A percentile compares a stretch with the other conserved stretches of the same genome.
phyloP scores from a whole-genome alignment of 2,329 filamentous ascomycete genomes.

The Trichoderma cornu-damae region DNA sequence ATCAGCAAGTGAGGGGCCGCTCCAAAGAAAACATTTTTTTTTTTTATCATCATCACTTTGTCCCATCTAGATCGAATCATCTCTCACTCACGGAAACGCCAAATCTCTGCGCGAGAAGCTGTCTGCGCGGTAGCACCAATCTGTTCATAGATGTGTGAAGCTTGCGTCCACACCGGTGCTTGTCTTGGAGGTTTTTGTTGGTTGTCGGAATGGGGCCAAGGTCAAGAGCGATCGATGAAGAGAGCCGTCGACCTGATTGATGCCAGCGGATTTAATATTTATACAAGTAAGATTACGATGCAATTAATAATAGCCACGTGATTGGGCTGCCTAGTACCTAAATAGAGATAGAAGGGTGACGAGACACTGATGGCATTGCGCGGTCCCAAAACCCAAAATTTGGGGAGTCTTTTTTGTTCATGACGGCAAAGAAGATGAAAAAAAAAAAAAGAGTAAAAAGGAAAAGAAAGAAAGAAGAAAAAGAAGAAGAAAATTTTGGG shows the following conservation, averaged over 20 bases:
- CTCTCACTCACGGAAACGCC: slow-evolving; percentile 13
- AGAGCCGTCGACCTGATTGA: background rate
- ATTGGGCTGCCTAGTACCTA: slow-evolving; percentile 9
- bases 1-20: slow-evolving; percentile 16
- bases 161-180: background rate
- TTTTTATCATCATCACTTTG: background rate
- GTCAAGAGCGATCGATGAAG: background rate
- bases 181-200: too few species aligned
- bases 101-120: slow-evolving; percentile 12
- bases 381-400: background rate
- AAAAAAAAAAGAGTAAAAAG: too few species aligned
- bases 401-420: background rate
- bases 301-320: slow-evolving; percentile 17
- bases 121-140: background rate
- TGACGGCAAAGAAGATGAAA: background rate
- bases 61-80: too few species aligned
- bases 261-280: background rate
- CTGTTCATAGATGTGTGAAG: slow-evolving; percentile 13
- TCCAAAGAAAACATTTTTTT: slow-evolving; percentile 17
- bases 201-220: background rate
- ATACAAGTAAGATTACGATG: background rate
- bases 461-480: too few species aligned
- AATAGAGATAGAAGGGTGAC: slow-evolving; percentile 15
- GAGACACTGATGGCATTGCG: slow-evolving; percentile 15
- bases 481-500: background rate